Conservation (phyloP, 768 basidiomycete species). For the Tulasnella calospora region DNA sequence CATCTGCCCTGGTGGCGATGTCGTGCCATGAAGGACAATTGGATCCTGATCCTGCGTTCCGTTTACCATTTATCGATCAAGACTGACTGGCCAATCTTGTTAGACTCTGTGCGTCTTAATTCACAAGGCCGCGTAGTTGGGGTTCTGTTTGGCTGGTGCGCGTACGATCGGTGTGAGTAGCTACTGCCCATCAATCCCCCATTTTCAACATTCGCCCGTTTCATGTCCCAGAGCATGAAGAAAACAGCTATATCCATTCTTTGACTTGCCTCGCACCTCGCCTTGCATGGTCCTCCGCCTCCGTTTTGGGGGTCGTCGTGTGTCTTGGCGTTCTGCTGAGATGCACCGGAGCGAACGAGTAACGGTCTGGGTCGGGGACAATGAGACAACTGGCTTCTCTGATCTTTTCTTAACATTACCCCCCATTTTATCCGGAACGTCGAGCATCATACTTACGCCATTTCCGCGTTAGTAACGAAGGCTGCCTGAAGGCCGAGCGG, state of each 20-base stretch:
- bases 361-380: neutral
- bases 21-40: neutral
- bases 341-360: neutral
- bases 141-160: neutral
- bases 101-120: neutral
- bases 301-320: neutral
- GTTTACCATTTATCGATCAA: neutral
- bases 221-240: neutral
- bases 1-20: constrained; percentile 3
- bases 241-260: constrained; percentile 12
- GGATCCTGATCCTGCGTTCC: neutral
- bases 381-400: constrained; percentile 10
- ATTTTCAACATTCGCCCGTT: neutral
- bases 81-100: neutral
- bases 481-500: neutral
- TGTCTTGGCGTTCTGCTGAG: neutral
- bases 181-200: neutral
- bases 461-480: neutral
- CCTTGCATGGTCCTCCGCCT: neutral
- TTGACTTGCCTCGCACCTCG: constrained; percentile 7
- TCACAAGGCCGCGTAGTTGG: neutral
- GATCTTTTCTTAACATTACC: neutral
- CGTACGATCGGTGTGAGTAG: neutral
- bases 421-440: neutral
- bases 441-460: neutral